Evolutionary conservation across 371 early-diverging fungal species (phyloP), one percentile per base, ranked within the genome.

Genomic region (Globomyces sp.): DNA sequence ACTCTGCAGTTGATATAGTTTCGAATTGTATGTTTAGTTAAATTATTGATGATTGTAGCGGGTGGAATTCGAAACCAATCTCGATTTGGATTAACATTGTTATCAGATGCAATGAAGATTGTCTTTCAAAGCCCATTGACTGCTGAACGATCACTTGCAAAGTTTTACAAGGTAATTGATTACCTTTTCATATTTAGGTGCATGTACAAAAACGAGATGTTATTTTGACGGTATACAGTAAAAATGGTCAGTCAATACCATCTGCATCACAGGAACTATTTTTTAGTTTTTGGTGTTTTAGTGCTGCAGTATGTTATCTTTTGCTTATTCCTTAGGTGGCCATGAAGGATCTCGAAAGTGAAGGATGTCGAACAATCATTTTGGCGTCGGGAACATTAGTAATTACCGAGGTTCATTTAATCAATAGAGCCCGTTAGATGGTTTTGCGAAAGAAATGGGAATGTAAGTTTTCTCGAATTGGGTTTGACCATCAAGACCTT

Each of bases 371-470:
- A 44, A 60, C 66, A 5, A 57, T 77, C 8, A 62, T 80, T 48
- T 49, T 80, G 40, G 77, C 79, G 1, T 69, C 68, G 1, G 80
- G 80, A 5, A 80, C 80, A 9, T 57, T 78, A 64, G 72, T 70
- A 49, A 61, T 5, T 39, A 24, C 24, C 0, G 24, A 24, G 24
- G 24, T 24, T 24, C 2, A 24, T 13, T 2, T 10, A 39, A 45
- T 37, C 42, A 2, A 11, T 49, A 74, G 74, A 75, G 72, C 53
- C 79, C 87, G 2, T 75, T 87, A 68, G 67, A 63, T 0, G 68
- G 76, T 40, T 79, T 80, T 68, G 72, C 79, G 41, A 49, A 61
- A 58, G 77, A 80, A 57, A 64, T 79, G 58, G 69, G 62, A 11
- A 67, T 69, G 58, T 68, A 68, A 36, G 42, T 46, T 24, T 24